Evolutionary conservation across 495 filamentous ascomycete species (phyloP).

Genomic region (Copromyces sp.): DNA sequence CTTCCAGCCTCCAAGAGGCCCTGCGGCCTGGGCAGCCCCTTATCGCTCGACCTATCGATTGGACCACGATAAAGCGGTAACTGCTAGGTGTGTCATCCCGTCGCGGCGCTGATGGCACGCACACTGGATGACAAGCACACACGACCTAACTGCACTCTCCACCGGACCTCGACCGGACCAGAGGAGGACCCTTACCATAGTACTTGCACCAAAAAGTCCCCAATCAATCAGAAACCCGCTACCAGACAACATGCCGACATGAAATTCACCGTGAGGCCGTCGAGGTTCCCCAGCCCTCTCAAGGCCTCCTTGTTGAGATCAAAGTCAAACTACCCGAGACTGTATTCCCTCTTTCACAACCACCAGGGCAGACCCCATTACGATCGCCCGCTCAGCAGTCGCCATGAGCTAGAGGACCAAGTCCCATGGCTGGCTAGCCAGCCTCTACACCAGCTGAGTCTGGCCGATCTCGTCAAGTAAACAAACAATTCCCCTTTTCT

Average conservation of each 20-base stretch:
- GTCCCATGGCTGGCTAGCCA: constrained; percentile 68
- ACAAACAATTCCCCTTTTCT: constrained; percentile 3
- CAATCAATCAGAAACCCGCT: neutral
- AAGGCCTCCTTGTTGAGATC: constrained; percentile 13
- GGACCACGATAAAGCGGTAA: neutral
- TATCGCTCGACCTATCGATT: neutral
- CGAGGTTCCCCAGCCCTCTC: constrained; percentile 24
- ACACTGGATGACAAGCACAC: neutral
- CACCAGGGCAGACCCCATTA: neutral
- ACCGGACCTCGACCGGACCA: neutral
- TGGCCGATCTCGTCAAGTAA: constrained; percentile 83
- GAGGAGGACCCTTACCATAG: neutral
- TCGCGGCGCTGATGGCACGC: neutral
- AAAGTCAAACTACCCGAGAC: neutral
- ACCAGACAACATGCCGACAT: constrained; percentile 34
- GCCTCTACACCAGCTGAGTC: constrained; percentile 68
- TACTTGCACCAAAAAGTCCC: neutral
- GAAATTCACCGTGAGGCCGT: constrained; percentile 27
- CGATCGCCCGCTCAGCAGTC: neutral
- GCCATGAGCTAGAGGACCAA: constrained; percentile 46
- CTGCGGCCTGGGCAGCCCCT: neutral
- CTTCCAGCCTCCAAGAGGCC: neutral
- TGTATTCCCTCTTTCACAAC: neutral
- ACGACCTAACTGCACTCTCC: neutral
- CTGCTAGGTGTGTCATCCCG: neutral